Evolutionary conservation across 441 rosid species (phyloP).

Genomic region (Pelargonium myrrhifolium): DNA sequence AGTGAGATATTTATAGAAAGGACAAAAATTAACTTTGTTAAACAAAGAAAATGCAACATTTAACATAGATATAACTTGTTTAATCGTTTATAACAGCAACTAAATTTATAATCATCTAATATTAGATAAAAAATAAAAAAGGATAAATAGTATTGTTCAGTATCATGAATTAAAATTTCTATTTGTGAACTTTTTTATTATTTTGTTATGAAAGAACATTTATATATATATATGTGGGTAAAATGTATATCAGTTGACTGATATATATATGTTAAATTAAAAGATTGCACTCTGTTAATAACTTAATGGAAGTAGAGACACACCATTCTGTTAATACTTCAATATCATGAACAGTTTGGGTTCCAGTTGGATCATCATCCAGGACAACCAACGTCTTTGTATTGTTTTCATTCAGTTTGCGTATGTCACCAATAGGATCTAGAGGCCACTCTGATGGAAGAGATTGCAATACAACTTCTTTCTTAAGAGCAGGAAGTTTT

Average conservation of each 20-base stretch:
- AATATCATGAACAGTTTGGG: constrained; percentile 92
- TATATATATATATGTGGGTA: no score
- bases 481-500: constrained; percentile 59
- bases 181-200: neutral
- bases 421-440: constrained; percentile 69
- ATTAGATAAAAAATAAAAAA: neutral
- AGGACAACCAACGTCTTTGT: constrained; percentile 79
- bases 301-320: constrained; percentile 19
- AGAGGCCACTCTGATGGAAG: constrained; percentile 86
- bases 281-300: neutral
- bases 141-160: neutral
- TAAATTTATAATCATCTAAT: neutral
- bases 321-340: constrained; percentile 98
- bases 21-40: neutral
- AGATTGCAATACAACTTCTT: constrained; percentile 55
- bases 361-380: constrained; percentile 99
- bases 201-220: neutral
- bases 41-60: constrained; percentile 9
- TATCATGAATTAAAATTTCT: no score
- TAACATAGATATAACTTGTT: neutral
- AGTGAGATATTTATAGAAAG: constrained; percentile 7
- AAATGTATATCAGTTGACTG: no score
- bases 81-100: neutral
- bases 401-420: constrained; percentile 46
- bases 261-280: neutral